These are phyloP conservation scores for Sphagnurus paluster DNA, from an alignment of 1,284 basidiomycete genomes.

Conservation along the genomic window DNA sequence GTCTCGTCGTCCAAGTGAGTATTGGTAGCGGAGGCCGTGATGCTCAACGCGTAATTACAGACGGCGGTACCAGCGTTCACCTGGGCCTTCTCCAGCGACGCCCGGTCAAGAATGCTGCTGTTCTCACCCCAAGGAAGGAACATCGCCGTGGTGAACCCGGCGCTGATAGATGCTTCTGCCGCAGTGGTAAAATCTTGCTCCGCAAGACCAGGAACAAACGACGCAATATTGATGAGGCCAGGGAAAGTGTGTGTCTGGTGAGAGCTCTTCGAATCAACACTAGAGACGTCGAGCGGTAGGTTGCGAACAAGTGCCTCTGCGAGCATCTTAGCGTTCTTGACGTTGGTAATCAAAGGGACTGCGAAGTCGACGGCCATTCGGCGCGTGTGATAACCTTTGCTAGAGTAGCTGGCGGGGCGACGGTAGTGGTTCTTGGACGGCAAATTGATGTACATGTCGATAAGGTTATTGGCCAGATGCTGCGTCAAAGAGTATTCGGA, in stretches of 20 bases:
- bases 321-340: slow-evolving; percentile 98
- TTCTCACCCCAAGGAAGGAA: slow-evolving; percentile 73
- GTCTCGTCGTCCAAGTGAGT: slow-evolving; percentile 75
- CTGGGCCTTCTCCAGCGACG: slow-evolving; percentile 69
- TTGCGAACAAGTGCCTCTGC: slow-evolving; percentile 93
- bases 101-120: slow-evolving; percentile 65
- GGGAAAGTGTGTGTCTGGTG: slow-evolving; percentile 91
- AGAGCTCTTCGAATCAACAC: slow-evolving; percentile 94
- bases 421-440: slow-evolving; percentile 99
- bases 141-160: slow-evolving; percentile 85
- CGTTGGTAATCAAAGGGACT: slow-evolving; percentile 96
- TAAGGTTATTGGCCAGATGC: slow-evolving; percentile 93
- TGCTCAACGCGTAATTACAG: slow-evolving; percentile 85
- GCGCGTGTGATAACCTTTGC: slow-evolving; percentile 95
- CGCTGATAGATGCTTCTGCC: slow-evolving; percentile 80
- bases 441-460: slow-evolving; percentile 99
- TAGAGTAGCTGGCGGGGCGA: slow-evolving; percentile 94
- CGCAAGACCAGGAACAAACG: slow-evolving; percentile 82
- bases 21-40: slow-evolving; percentile 77
- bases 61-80: slow-evolving; percentile 65
- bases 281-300: slow-evolving; percentile 85
- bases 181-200: slow-evolving; percentile 66
- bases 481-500: slow-evolving; percentile 95
- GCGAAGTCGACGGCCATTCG: slow-evolving; percentile 99
- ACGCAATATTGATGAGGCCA: slow-evolving; percentile 86